Evolutionary conservation across 176 grass and related monocot species (phyloP), one percentile per base, ranked within the genome.

Genomic region (Oryza meyeriana): DNA sequence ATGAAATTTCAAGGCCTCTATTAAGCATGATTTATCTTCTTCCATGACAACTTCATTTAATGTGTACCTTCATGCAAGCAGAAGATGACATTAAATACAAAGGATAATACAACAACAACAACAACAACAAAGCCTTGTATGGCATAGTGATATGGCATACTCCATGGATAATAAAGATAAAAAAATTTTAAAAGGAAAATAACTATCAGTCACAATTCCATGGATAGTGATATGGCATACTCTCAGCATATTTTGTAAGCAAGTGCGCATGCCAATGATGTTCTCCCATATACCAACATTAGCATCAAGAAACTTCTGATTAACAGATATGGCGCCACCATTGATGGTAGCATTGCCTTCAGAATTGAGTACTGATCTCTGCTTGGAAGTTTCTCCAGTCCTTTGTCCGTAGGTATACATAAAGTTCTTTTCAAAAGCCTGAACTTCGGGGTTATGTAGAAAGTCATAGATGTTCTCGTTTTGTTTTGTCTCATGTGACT

Each of bases 241-340:
- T 93, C 86, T 81, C 88, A 98, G 78, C 59, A 95, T 94, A 30
- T 72, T 87, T 18, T 77, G 86, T 58, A 98, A 93, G 45, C 71
- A 89, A 78, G 86, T 83, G 64, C 66, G 72, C 95, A 98, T 95
- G 80, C 91, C 90, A 40, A 94, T 83, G 80, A 98, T 90, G 80
- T 88, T 87, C 29, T 87, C 55, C 92, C 88, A 94, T 68, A 81
- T 61, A 74, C 90, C 82, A 86, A 92, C 76, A 82, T 85, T 86
- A 30, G 79, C 84, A 72, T 12, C 69, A 83, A 84, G 69, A 84
- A 77, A 84, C 28, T 88, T 67, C 48, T 48, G 76, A 42, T 74
- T 74, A 61, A 81, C 72, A 62, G 50, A 58, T 35, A 62, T 64
- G 20, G 41, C 41, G 7, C 50, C 66, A 80, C 64, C 59, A 31